These are phyloP conservation scores for Sarocladiaceae sp. DNA, from an alignment of 2,329 filamentous ascomycete species.

Conservation along the genomic window DNA sequence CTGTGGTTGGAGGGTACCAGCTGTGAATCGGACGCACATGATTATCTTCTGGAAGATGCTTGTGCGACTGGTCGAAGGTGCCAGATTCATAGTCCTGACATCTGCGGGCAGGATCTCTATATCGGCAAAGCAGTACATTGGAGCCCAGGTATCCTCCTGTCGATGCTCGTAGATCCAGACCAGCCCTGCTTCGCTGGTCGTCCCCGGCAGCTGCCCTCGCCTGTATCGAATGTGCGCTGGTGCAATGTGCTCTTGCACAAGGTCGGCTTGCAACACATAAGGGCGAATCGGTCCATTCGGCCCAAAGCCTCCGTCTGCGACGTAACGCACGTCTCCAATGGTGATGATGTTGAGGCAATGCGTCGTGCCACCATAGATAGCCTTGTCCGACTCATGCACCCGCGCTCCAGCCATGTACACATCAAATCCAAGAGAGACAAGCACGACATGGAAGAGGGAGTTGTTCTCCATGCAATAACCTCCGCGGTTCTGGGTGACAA, in stretches of 20 bases:
- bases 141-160: slow-evolving; percentile 29
- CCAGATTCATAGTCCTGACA: slow-evolving; percentile 33
- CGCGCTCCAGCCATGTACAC: slow-evolving; percentile 21
- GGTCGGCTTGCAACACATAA: slow-evolving; percentile 11
- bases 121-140: slow-evolving; percentile 42
- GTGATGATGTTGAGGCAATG: slow-evolving; percentile 23
- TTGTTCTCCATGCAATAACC: slow-evolving; percentile 43
- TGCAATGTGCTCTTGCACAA: slow-evolving; percentile 13
- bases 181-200: slow-evolving; percentile 4
- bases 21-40: slow-evolving; percentile 32
- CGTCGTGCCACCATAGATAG: slow-evolving; percentile 19
- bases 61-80: slow-evolving; percentile 25
- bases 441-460: slow-evolving; percentile 38
- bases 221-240: slow-evolving; percentile 29
- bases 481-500: slow-evolving; percentile 32
- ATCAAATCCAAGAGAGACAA: slow-evolving; percentile 34
- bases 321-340: slow-evolving; percentile 13
- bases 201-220: slow-evolving; percentile 8
- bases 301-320: slow-evolving; percentile 22
- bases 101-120: slow-evolving; percentile 35
- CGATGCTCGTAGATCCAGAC: slow-evolving; percentile 21
- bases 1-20: background rate
- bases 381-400: slow-evolving; percentile 14
- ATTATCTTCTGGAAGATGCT: slow-evolving; percentile 32
- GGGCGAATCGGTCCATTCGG: slow-evolving; percentile 17